Conservation (phyloP, 2,329 filamentous ascomycete species). For the Teratosphaeriaceae sp. region DNA sequence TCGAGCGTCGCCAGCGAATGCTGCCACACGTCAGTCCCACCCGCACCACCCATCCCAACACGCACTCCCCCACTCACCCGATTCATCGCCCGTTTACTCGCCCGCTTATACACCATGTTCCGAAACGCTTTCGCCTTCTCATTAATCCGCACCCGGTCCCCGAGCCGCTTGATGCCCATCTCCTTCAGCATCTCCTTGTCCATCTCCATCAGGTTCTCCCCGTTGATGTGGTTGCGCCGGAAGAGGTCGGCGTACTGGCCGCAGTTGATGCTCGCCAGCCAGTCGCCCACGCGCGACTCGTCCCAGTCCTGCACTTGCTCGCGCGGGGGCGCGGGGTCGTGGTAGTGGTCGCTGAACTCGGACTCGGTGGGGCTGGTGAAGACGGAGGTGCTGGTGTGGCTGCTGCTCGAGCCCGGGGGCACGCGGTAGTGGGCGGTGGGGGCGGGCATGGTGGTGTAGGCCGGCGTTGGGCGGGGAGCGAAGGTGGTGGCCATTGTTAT, state of each 20-base stretch:
- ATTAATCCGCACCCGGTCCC: constrained; percentile 80
- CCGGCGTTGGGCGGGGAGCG: constrained; percentile 59
- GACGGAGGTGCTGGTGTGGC: constrained; percentile 34
- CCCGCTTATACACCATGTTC: constrained; percentile 42
- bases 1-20: constrained; percentile 81
- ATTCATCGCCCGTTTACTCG: constrained; percentile 61
- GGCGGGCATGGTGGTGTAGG: constrained; percentile 18
- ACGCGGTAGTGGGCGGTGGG: constrained; percentile 19
- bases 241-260: constrained; percentile 90
- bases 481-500: constrained; percentile 70
- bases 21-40: constrained; percentile 40
- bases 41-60: not conserved
- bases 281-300: constrained; percentile 85
- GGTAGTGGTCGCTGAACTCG: constrained; percentile 75
- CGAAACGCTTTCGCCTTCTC: constrained; percentile 45
- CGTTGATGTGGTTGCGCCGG: constrained; percentile 89
- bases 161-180: constrained; percentile 97
- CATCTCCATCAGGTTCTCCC: constrained; percentile 92
- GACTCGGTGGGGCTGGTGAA: constrained; percentile 85
- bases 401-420: constrained; percentile 13
- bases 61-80: constrained; percentile 53
- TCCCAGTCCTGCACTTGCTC: constrained; percentile 60
- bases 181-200: constrained; percentile 95
- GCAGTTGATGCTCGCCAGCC: constrained; percentile 85
- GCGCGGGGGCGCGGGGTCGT: constrained; percentile 33